Percentiles rank a stretch among this genome's conserved stretches.
Evolutionary conservation across 108 stramenopile genomes (phyloP).

Genomic region (Discostella stelligeroides): DNA sequence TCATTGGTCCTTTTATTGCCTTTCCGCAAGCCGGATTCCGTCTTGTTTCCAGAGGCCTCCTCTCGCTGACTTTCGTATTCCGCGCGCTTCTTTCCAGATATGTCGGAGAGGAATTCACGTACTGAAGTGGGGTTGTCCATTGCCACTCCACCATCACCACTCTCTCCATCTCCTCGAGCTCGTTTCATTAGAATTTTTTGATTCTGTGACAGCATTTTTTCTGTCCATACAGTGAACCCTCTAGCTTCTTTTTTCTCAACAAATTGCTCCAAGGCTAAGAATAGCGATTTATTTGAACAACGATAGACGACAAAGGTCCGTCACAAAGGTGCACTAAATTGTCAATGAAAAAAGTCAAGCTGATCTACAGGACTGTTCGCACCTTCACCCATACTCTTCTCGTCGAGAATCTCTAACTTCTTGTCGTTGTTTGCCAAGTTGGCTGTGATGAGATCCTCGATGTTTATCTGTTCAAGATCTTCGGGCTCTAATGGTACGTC

Average conservation of each 20-base stretch:
- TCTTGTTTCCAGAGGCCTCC: constrained; percentile 29
- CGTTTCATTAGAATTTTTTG: constrained; percentile 58
- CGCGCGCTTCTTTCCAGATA: constrained; percentile 33
- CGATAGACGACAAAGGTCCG: background rate
- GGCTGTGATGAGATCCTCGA: constrained; percentile 84
- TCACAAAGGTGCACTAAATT: background rate
- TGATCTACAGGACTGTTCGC: background rate
- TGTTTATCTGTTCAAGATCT: constrained; percentile 75
- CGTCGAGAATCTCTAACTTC: constrained; percentile 78
- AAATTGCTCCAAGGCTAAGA: constrained; percentile 84
- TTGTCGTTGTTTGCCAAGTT: constrained; percentile 66
- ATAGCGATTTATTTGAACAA: background rate
- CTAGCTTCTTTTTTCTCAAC: constrained; percentile 72
- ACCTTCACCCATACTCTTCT: constrained; percentile 52
- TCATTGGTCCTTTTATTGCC: constrained; percentile 3
- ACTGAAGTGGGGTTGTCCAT: constrained; percentile 36
- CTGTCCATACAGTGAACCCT: constrained; percentile 62
- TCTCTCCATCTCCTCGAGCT: constrained; percentile 26
- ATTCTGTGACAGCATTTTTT: constrained; percentile 51
- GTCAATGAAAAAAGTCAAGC: background rate
- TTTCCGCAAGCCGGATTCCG: constrained; percentile 20
- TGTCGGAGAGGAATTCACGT: constrained; percentile 30
- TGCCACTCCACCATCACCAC: constrained; percentile 18
- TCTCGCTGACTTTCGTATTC: constrained; percentile 31
- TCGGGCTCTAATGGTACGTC: constrained; percentile 78